phyloP scores from a whole-genome alignment of 2,329 filamentous ascomycete genomes.

The Colletotrichum acutatum region DNA sequence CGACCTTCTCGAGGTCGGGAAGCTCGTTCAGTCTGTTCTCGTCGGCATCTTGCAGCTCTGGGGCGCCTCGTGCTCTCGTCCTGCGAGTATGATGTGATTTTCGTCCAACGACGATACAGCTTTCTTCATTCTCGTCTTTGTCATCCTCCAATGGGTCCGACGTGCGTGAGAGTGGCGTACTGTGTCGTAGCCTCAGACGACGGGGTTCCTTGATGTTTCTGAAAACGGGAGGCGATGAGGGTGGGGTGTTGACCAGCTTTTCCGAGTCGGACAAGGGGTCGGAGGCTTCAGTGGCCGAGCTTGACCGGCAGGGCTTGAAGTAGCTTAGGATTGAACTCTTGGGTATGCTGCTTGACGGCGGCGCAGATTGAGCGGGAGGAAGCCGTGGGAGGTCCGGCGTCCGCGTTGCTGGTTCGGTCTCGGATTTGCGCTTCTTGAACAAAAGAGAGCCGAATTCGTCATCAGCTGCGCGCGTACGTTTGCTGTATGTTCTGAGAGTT shows the following conservation, averaged over 20 bases:
- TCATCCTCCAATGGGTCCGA: slow-evolving; percentile 1
- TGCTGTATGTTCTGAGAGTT: slow-evolving; percentile 53
- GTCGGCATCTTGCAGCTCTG: not conserved
- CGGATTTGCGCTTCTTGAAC: slow-evolving; percentile 37
- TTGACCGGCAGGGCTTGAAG: slow-evolving; percentile 47
- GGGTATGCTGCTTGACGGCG: slow-evolving; percentile 31
- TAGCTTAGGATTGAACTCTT: slow-evolving; percentile 54
- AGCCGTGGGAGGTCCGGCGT: not conserved
- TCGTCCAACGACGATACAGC: not conserved
- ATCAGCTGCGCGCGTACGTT: slow-evolving; percentile 38
- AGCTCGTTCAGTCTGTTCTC: not conserved
- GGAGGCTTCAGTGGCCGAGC: slow-evolving; percentile 15
- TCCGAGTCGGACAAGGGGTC: slow-evolving; percentile 25
- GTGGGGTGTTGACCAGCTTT: slow-evolving; percentile 38
- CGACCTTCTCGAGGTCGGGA: not conserved
- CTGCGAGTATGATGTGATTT: not conserved
- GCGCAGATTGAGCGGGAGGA: not conserved
- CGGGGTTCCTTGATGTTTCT: slow-evolving; percentile 33
- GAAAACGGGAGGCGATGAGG: slow-evolving; percentile 37
- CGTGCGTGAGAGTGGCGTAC: slow-evolving; percentile 5
- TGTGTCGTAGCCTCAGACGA: slow-evolving; percentile 32
- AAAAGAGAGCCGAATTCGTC: not conserved
- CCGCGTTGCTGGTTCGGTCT: slow-evolving; percentile 31
- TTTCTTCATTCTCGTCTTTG: not conserved
- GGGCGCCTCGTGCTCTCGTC: not conserved